A percentile compares a stretch with the other conserved stretches of the same genome.
Evolutionary conservation across 345 rosid genomes (phyloP).

Genomic region (Zanthoxylum bungeanum): DNA sequence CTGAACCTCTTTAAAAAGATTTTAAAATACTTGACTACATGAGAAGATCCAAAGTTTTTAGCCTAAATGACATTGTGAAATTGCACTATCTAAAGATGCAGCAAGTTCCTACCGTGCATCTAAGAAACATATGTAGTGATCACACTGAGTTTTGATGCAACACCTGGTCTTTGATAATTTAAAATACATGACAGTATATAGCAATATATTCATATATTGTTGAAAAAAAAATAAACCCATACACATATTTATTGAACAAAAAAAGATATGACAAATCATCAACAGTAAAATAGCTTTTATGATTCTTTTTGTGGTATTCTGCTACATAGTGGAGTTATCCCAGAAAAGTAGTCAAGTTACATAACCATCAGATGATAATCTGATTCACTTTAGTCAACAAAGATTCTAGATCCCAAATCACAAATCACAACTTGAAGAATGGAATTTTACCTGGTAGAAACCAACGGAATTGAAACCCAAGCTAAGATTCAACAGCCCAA

Average conservation of each 20-base stretch:
- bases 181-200: neutral
- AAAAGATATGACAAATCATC: neutral
- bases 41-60: neutral
- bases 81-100: neutral
- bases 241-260: neutral
- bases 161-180: neutral
- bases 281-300: neutral
- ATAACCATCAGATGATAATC: neutral
- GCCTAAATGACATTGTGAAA: neutral
- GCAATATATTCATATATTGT: neutral
- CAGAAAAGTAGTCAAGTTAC: neutral
- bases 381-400: neutral
- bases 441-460: constrained; percentile 81
- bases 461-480: constrained; percentile 99
- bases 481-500: constrained; percentile 96
- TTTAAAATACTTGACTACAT: neutral
- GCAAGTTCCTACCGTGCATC: neutral
- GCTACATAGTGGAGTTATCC: neutral
- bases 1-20: neutral
- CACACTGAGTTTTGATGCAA: neutral
- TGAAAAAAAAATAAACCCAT: neutral
- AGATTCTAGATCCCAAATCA: neutral
- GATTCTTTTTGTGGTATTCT: neutral
- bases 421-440: constrained; percentile 6
- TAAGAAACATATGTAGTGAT: neutral